These are phyloP conservation scores for Claviceps sp. DNA, from an alignment of 2,329 filamentous ascomycete species.

Conservation along the genomic window DNA sequence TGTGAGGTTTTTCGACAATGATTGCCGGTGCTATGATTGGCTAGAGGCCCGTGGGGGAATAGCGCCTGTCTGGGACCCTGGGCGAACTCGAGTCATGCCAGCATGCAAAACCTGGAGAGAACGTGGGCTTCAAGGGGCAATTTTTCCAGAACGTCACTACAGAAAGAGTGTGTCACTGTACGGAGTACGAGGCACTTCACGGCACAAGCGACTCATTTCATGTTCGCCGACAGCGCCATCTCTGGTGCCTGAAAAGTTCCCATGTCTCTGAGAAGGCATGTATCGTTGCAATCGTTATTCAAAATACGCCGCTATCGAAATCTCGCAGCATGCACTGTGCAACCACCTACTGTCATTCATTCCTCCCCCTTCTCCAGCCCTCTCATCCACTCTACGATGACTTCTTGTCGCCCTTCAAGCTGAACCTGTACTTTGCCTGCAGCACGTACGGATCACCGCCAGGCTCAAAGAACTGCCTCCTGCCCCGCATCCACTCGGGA, in stretches of 20 bases:
- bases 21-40: constrained; percentile 1
- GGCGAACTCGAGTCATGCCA: not conserved
- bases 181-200: not conserved
- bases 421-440: constrained; percentile 48
- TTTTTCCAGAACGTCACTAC: not conserved
- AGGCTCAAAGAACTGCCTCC: constrained; percentile 46
- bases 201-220: not conserved
- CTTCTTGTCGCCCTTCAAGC: constrained; percentile 20
- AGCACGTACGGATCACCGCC: constrained; percentile 48
- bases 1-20: not conserved
- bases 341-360: not conserved
- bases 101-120: not conserved
- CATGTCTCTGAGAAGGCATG: too few relatives aligned
- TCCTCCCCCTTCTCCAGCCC: not conserved
- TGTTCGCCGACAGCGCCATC: too few relatives aligned
- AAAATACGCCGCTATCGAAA: too few relatives aligned
- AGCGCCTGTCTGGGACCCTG: not conserved
- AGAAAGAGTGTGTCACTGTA: not conserved
- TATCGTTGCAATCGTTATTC: too few relatives aligned
- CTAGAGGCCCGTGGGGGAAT: not conserved
- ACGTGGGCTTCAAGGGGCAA: too few relatives aligned
- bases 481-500: constrained; percentile 62
- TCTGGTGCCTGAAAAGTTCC: too few relatives aligned
- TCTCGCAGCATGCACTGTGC: not conserved
- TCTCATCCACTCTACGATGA: not conserved